These are phyloP conservation scores for Fonticula alba DNA, from an alignment of 78 protist species.

Conservation along the genomic window DNA sequence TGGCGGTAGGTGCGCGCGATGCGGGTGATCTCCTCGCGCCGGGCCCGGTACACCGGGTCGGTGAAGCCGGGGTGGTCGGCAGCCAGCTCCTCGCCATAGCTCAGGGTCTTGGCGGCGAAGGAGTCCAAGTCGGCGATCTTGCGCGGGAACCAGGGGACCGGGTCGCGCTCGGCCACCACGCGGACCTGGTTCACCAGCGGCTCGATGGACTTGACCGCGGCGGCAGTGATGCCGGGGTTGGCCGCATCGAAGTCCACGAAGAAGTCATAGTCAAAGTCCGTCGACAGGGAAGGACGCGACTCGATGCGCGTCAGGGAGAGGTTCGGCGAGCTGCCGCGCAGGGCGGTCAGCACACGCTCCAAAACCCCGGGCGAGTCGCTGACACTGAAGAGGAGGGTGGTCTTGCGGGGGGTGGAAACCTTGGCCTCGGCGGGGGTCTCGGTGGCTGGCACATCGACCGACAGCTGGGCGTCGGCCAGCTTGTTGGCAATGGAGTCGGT, in stretches of 20 bases:
- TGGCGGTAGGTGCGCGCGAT: not conserved
- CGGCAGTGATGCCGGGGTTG: not conserved
- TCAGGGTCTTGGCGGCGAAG: slow-evolving; percentile 24
- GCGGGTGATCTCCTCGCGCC: slow-evolving; percentile 42
- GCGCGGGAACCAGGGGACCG: slow-evolving; percentile 22
- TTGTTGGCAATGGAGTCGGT: too few species aligned
- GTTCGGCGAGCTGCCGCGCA: not conserved
- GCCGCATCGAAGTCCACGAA: not conserved
- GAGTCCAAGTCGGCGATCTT: slow-evolving; percentile 13
- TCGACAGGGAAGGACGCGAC: slow-evolving; percentile 8
- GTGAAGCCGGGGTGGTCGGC: slow-evolving; percentile 75
- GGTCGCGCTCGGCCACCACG: not conserved
- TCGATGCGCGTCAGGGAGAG: slow-evolving; percentile 7
- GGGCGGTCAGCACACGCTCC: not conserved
- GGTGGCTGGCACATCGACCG: too few species aligned
- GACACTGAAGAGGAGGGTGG: slow-evolving; percentile 1
- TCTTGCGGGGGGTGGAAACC: too few species aligned
- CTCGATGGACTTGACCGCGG: not conserved
- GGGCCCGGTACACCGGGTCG: slow-evolving; percentile 55
- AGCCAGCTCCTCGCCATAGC: slow-evolving; percentile 37
- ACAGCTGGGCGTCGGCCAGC: too few species aligned
- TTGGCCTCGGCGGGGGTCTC: too few species aligned
- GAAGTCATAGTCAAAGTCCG: slow-evolving; percentile 1
- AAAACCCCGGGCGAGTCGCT: slow-evolving; percentile 5
- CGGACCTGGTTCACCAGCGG: not conserved